Evolutionary conservation across 2,329 filamentous ascomycete genomes (phyloP).

Genomic region (Hymenoscyphus fraxineus): DNA sequence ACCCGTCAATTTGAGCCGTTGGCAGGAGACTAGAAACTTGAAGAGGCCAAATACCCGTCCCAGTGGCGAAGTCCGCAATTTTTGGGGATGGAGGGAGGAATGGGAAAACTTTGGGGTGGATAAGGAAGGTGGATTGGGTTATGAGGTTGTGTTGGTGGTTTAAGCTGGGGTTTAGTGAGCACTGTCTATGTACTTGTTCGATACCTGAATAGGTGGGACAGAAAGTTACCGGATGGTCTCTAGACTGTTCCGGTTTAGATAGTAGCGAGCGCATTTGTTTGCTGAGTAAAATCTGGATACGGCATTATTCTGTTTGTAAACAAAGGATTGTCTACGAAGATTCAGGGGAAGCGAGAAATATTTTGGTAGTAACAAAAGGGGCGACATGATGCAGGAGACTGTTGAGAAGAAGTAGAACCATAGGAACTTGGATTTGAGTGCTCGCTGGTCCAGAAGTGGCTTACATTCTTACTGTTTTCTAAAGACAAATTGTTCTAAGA

Average conservation of each 20-base stretch:
- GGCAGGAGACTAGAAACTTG: background rate
- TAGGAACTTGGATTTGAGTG: too few relatives aligned
- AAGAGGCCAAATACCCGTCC: constrained; percentile 4
- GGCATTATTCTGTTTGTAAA: background rate
- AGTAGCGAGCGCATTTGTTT: background rate
- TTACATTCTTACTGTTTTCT: too few relatives aligned
- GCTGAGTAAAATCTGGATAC: background rate
- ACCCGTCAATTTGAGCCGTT: background rate
- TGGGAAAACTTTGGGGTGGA: background rate
- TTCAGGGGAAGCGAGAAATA: background rate
- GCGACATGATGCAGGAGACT: background rate
- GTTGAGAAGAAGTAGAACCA: too few relatives aligned
- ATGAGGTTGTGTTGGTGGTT: constrained; percentile 1
- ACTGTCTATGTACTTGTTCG: background rate
- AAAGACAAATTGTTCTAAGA: too few relatives aligned
- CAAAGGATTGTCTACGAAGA: background rate
- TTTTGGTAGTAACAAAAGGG: background rate
- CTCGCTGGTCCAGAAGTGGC: too few relatives aligned
- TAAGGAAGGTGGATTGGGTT: background rate
- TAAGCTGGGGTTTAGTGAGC: background rate
- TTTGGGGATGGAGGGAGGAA: background rate
- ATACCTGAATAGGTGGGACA: background rate
- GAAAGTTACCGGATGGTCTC: background rate
- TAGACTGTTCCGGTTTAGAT: background rate
- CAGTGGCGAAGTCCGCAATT: constrained; percentile 4